These are phyloP conservation scores for Sporormia fimetaria DNA, from an alignment of 495 filamentous ascomycete genomes.

Conservation along the genomic window DNA sequence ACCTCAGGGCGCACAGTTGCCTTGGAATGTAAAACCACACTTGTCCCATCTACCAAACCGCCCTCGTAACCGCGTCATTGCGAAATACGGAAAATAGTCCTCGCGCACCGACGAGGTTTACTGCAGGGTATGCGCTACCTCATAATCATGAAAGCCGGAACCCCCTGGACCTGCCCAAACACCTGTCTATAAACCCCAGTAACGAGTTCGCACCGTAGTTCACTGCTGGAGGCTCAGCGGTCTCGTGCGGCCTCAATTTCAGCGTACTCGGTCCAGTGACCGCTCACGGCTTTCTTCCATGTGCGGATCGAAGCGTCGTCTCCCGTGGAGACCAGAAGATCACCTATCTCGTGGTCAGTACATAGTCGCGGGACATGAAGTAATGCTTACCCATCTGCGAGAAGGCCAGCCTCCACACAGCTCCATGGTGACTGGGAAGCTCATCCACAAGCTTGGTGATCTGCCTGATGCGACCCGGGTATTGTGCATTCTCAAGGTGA, in stretches of 20 bases:
- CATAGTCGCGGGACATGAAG: background rate
- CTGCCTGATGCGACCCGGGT: slow-evolving; percentile 32
- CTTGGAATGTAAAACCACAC: too few relatives aligned
- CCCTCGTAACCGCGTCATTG: too few relatives aligned
- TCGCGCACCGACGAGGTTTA: too few relatives aligned
- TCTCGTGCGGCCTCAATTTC: slow-evolving; percentile 21
- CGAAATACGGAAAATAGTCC: too few relatives aligned
- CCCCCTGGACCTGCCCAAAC: background rate
- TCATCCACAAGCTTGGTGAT: slow-evolving; percentile 30
- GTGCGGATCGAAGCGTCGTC: slow-evolving; percentile 31
- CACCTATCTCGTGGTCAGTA: slow-evolving; percentile 20
- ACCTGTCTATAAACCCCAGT: background rate
- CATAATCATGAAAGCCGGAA: too few relatives aligned
- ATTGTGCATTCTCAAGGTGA: slow-evolving; percentile 12
- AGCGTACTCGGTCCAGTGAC: slow-evolving; percentile 24
- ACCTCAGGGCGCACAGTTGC: background rate
- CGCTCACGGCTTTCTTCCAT: slow-evolving; percentile 31
- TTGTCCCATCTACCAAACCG: slow-evolving; percentile 3
- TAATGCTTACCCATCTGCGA: slow-evolving; percentile 28
- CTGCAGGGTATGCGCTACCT: background rate
- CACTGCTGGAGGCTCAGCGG: background rate
- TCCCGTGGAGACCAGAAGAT: slow-evolving; percentile 31
- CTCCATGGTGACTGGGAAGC: slow-evolving; percentile 30
- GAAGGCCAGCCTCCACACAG: slow-evolving; percentile 34
- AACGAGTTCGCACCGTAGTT: background rate